Conservation (phyloP, 2,329 filamentous ascomycete species). For the Fusarium neocosmosporiellum region DNA sequence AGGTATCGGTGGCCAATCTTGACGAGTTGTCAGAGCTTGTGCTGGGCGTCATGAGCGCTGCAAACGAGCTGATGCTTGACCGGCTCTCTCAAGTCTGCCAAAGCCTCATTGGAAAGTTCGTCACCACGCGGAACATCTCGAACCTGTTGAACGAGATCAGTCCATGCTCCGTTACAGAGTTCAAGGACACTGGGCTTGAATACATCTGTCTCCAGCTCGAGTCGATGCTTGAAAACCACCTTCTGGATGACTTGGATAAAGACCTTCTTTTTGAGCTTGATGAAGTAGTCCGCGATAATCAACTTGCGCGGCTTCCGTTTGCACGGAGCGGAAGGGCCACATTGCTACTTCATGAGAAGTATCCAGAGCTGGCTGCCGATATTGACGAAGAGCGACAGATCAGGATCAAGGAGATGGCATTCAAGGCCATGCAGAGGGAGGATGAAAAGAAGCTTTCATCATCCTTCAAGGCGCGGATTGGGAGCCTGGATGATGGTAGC, state of each 20-base stretch:
- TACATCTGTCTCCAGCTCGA: conserved; percentile 95
- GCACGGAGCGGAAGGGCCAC: conserved; percentile 81
- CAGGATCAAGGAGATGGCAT: conserved; percentile 81
- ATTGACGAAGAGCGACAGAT: conserved; percentile 76
- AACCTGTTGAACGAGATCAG: conserved; percentile 87
- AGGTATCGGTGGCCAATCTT: conserved; percentile 75
- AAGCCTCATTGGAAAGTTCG: conserved; percentile 81
- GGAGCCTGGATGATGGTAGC: conserved; percentile 72
- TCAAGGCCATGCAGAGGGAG: conserved; percentile 71
- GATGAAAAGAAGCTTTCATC: conserved; percentile 72
- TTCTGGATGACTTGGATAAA: conserved; percentile 86
- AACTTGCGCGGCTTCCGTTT: conserved; percentile 80
- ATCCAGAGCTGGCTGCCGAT: conserved; percentile 71
- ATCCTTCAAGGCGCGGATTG: conserved; percentile 69
- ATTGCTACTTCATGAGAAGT: conserved; percentile 69
- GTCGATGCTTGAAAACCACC: conserved; percentile 88
- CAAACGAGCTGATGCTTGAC: conserved; percentile 96
- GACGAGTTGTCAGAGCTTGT: conserved; percentile 91
- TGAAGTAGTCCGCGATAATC: conserved; percentile 81
- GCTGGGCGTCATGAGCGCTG: conserved; percentile 88
- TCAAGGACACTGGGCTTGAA: conserved; percentile 88
- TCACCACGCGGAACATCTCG: conserved; percentile 87
- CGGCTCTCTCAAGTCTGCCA: conserved; percentile 92
- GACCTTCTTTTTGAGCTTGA: conserved; percentile 87
- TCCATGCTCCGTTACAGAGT: conserved; percentile 82